Evolutionary conservation across 83 land plant species (phyloP).

Genomic region (Thuja plicata): DNA sequence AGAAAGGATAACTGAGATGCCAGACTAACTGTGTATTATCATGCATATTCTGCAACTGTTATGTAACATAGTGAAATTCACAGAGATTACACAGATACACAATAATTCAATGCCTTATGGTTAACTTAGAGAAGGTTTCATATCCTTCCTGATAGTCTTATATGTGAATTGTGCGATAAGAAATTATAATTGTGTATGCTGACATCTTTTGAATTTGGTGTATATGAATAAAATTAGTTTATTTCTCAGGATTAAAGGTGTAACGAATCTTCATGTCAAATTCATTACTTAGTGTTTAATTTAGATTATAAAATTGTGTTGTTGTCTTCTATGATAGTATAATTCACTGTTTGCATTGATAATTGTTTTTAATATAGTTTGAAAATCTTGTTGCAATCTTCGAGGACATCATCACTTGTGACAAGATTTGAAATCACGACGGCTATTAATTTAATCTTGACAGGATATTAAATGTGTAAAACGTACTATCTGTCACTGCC

Average conservation of each 20-base stretch:
- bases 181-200: neutral
- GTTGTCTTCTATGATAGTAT: neutral
- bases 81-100: neutral
- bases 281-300: neutral
- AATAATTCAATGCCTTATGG: neutral
- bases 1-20: neutral
- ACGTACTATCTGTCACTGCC: neutral
- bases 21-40: neutral
- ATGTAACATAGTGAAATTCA: neutral
- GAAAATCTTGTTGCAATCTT: neutral
- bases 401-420: neutral
- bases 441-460: neutral
- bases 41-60: neutral
- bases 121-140: neutral
- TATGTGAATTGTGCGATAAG: neutral
- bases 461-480: neutral
- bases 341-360: neutral
- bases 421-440: neutral
- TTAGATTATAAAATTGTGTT: neutral
- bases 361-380: neutral
- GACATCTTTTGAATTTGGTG: neutral
- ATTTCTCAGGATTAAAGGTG: neutral
- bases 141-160: neutral
- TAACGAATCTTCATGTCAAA: neutral
- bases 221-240: neutral